phyloP scores from a whole-genome alignment of 1,284 basidiomycete genomes.

The Tilletia caries region DNA sequence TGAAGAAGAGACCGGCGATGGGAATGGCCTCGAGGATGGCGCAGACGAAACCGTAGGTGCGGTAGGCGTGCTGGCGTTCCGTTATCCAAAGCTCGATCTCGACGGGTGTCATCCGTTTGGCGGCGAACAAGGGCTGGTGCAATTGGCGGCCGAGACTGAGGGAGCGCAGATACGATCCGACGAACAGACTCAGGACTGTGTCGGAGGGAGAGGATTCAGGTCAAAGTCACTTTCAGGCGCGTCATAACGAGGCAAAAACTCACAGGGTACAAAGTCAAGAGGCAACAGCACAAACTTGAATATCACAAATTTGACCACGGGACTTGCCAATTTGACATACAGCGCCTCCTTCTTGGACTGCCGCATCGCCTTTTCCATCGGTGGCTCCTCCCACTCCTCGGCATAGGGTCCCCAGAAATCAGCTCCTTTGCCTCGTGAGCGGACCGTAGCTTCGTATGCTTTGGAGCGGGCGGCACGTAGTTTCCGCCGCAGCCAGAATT shows the following conservation, averaged over 20 bases:
- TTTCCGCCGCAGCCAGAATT: conserved; percentile 43
- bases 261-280: conserved; percentile 43
- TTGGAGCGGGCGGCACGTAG: conserved; percentile 34
- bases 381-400: conserved; percentile 49
- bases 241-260: background rate
- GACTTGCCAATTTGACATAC: conserved; percentile 36
- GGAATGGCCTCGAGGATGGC: conserved; percentile 47
- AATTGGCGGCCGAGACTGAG: conserved; percentile 32
- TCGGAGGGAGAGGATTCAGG: background rate
- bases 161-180: conserved; percentile 26
- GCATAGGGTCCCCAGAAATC: conserved; percentile 51
- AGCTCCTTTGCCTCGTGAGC: conserved; percentile 39
- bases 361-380: conserved; percentile 36
- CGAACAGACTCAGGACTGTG: conserved; percentile 18
- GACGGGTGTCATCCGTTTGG: conserved; percentile 46
- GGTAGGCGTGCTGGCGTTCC: conserved; percentile 42
- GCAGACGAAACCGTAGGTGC: conserved; percentile 43
- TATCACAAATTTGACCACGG: conserved; percentile 33
- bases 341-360: conserved; percentile 37
- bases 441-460: conserved; percentile 45
- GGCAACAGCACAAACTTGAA: conserved; percentile 41
- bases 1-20: conserved; percentile 42
- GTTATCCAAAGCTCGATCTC: conserved; percentile 49
- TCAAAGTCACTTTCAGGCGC: background rate
- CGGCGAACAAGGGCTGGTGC: conserved; percentile 40